phyloP scores from a whole-genome alignment of 1,284 basidiomycete species.

The Microbotryum lychnidis-dioicae region DNA sequence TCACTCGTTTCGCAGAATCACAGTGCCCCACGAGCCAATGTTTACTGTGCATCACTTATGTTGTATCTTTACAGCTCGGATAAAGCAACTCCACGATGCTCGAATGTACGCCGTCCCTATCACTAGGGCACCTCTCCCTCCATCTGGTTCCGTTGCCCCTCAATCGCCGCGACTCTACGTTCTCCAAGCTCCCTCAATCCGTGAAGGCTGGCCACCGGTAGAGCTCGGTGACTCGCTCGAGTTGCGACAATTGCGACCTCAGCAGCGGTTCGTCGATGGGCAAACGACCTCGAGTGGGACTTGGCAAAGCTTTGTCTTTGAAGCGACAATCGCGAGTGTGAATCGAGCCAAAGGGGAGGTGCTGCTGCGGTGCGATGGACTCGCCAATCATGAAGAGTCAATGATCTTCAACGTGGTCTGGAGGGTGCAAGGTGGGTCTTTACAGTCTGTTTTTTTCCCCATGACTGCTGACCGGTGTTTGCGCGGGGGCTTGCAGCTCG shows the following conservation, averaged over 20 bases:
- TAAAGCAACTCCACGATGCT: constrained; percentile 3
- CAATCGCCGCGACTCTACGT: constrained; percentile 8
- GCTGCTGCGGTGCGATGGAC: constrained; percentile 27
- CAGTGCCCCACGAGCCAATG: too few species aligned
- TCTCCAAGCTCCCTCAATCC: constrained; percentile 29
- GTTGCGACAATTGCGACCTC: constrained; percentile 35
- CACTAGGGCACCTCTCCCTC: background rate
- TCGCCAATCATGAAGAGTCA: constrained; percentile 5
- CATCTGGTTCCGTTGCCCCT: background rate
- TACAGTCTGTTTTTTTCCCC: background rate
- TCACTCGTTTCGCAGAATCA: too few species aligned
- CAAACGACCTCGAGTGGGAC: background rate
- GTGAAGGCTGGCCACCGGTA: constrained; percentile 40
- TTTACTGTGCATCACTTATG: background rate
- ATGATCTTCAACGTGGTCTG: constrained; percentile 36
- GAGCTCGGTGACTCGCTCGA: constrained; percentile 37
- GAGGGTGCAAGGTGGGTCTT: constrained; percentile 34
- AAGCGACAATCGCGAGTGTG: constrained; percentile 37
- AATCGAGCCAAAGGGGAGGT: constrained; percentile 37
- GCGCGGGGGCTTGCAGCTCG: constrained; percentile 7
- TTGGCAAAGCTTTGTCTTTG: constrained; percentile 32
- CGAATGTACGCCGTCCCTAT: constrained; percentile 1
- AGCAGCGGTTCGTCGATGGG: constrained; percentile 1
- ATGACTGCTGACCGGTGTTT: background rate
- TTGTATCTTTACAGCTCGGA: background rate